Base-by-base conservation (phyloP, 345 rosid genomes). In the Citrus sp. region DNA sequence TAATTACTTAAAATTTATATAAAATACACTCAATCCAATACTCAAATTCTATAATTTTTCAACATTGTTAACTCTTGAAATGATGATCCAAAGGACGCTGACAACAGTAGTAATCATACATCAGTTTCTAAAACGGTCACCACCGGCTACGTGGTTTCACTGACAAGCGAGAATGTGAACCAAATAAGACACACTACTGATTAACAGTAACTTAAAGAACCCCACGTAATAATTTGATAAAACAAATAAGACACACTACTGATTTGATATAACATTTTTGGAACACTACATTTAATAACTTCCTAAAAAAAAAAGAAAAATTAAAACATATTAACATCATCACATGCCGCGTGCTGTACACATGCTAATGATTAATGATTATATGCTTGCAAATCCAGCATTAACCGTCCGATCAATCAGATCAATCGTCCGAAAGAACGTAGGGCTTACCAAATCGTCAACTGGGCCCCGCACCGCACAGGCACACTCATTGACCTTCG, bases 401-500 rank as follows among this genome's bases (percentile, higher is more conserved):
- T 30, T 22, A 76, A 3, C 56, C 75, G 70, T 30, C 32, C 2
- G 74, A 76, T 77, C 64, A 5, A 56, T 54, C 42, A 4, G 37
- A 34, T 18, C 25, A 21, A 67, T 18, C 61, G 5, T 19, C 51
- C 18, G 18, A 13, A 13, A 12, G 51, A 1, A 46, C 16, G 14
- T 3, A 46, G 51, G 14, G 16, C 51, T 0, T 3, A 13, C 51
- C 3, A 1, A 1, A 46, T 46, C 51, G 1, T 13, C 18, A 0
- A 46, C 51, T 1, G 18, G 1, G 51, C 5, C 51, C 51, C 51
- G 18, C 21, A 1, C 30, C 59, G 61, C 72, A 35, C 79, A 61
- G 66, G 87, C 80, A 83, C 93, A 85, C 84, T 90, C 93, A 90
- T 72, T 38, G 92, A 90, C 94, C 82, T 73, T 37, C 55, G 92